A percentile compares a stretch with the other conserved stretches of the same genome.
phyloP scores from a whole-genome alignment of 495 filamentous ascomycete species.

The Neurospora pannonica region DNA sequence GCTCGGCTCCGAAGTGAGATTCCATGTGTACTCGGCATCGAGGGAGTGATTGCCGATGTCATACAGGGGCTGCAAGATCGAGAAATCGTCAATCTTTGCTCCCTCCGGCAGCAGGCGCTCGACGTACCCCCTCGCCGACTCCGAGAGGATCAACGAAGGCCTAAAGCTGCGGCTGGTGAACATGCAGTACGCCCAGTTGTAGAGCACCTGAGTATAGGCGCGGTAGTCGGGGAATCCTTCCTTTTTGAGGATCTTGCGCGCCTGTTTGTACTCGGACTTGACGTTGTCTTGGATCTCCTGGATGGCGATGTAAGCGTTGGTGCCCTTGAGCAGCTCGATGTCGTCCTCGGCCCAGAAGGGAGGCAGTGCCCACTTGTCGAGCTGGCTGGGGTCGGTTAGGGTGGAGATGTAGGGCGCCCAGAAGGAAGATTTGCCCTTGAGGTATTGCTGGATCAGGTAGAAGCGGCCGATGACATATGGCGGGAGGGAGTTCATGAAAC shows the following conservation, averaged over 20 bases:
- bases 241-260: constrained; percentile 28
- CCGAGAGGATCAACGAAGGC: constrained; percentile 32
- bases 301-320: constrained; percentile 38
- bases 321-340: constrained; percentile 35
- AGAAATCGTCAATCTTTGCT: constrained; percentile 37
- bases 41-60: constrained; percentile 46
- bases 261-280: constrained; percentile 34
- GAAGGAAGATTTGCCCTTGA: constrained; percentile 33
- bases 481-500: constrained; percentile 28
- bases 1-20: constrained; percentile 14
- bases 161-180: constrained; percentile 47
- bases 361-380: constrained; percentile 29
- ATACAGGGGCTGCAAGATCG: constrained; percentile 41
- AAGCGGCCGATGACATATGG: constrained; percentile 40
- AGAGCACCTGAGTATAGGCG: constrained; percentile 34
- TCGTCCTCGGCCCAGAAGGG: constrained; percentile 38
- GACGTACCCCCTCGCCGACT: constrained; percentile 4
- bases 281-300: constrained; percentile 33
- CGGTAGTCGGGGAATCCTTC: constrained; percentile 16
- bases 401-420: constrained; percentile 44
- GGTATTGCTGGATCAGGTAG: constrained; percentile 38
- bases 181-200: constrained; percentile 47
- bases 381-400: constrained; percentile 38
- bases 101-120: constrained; percentile 8
- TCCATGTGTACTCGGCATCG: constrained; percentile 34